Evolutionary conservation across 2,329 filamentous ascomycete species (phyloP), one percentile per base, ranked within the genome.

Genomic region (Exophiala xenobiotica): DNA sequence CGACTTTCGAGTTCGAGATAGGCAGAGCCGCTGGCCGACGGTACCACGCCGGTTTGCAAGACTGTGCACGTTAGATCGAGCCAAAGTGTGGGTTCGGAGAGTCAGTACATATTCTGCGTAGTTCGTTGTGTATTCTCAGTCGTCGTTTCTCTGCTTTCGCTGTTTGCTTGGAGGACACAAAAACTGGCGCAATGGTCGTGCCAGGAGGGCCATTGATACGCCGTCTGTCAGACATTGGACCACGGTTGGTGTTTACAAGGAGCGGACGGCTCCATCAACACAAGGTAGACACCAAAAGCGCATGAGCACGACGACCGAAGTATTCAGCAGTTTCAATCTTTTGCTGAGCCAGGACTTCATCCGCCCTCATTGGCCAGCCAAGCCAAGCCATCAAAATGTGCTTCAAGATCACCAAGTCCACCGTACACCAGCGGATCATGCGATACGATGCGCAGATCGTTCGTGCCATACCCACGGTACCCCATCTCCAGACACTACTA

Each of bases 11-110:
- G 67, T 69, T 77, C 68, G 53, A 74, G 64, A 59, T 74, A 99
- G 48, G 93, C 90, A 14, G 91, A 96, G 11, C 93, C 93, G 42
- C 90, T 93, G 9, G 93, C 93, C 11, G 92, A 95, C 14, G 93
- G 92, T 0, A 93, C 91, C 3, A 97, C 81, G 19, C 90, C 90
- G 6, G 92, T 96, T 69, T 93, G 90, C 38, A 97, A 77, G 68
- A 92, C 90, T 95, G 58, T 14, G 33, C 22, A 22, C 42, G 35
- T 51, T 18, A 49, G 20, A 31, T 20, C 18, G 27, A 48, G 41
- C 24, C 27, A 40, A n/a, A 35, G 29, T 24, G 40, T 26, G 27
- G 12, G 18, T 23, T 27, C 7, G 24, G 2, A 9, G 37, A 31
- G 11, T 22, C 75, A 86, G 69, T 79, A 93, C 90, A 96, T 71